Evolutionary conservation across 768 basidiomycete species (phyloP).

Genomic region (Amanita rimosa): DNA sequence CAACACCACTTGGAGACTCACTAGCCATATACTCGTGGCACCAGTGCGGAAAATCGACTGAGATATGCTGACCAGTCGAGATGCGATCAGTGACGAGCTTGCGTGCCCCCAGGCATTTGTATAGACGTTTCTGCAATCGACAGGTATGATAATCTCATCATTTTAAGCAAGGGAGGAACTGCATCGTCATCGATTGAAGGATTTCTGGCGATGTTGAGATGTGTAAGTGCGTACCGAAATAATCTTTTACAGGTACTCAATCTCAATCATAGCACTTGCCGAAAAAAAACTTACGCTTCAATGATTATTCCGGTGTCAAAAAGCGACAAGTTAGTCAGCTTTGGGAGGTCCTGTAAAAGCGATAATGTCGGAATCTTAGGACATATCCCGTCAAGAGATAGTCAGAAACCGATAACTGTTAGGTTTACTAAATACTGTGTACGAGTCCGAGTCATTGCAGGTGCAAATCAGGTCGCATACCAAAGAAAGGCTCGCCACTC

Average conservation of each 20-base stretch:
- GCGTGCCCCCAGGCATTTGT: conserved; percentile 47
- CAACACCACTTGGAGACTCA: conserved; percentile 13
- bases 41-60: conserved; percentile 37
- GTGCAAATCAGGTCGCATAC: conserved; percentile 17
- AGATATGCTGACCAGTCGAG: neutral
- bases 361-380: conserved; percentile 38
- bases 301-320: conserved; percentile 18
- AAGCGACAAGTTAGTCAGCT: conserved; percentile 32
- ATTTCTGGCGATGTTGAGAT: conserved; percentile 43
- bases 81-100: conserved; percentile 14
- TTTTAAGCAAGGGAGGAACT: conserved; percentile 39
- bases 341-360: conserved; percentile 42
- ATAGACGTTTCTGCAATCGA: conserved; percentile 43
- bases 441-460: conserved; percentile 7
- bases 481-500: conserved; percentile 28
- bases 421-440: conserved; percentile 36
- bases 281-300: conserved; percentile 38
- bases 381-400: conserved; percentile 30
- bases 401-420: conserved; percentile 39
- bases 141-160: conserved; percentile 36
- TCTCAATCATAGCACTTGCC: neutral
- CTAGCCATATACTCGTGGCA: conserved; percentile 47
- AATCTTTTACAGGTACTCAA: conserved; percentile 25
- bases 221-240: conserved; percentile 38
- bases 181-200: conserved; percentile 43